A percentile compares a stretch with the other conserved stretches of the same genome.
phyloP scores from a whole-genome alignment of 208 protist species.

The Angomonas ambiguus region DNA sequence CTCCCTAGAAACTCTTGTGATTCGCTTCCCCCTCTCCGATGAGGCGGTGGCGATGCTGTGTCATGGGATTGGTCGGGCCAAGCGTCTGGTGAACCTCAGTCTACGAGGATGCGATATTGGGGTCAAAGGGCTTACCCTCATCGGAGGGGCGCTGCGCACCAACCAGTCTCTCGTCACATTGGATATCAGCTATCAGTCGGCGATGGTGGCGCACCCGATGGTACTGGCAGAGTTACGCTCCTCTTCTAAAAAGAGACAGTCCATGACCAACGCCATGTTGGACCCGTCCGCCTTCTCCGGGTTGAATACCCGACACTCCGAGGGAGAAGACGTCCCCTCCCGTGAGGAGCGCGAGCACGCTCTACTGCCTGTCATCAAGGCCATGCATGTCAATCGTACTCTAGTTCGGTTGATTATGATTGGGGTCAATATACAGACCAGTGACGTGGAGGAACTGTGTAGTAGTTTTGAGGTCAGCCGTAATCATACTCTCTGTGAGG shows the following conservation, averaged over 20 bases:
- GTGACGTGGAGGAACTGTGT: slow-evolving; percentile 71
- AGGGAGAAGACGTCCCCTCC: slow-evolving; percentile 16
- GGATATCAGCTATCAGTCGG: slow-evolving; percentile 58
- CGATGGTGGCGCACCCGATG: slow-evolving; percentile 34
- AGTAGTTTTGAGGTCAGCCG: slow-evolving; percentile 50
- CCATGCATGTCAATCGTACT: slow-evolving; percentile 42
- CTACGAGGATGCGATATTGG: slow-evolving; percentile 50
- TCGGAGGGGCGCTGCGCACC: slow-evolving; percentile 26
- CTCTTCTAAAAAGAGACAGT: slow-evolving; percentile 26
- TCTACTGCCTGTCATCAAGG: slow-evolving; percentile 51
- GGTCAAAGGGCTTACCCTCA: slow-evolving; percentile 23
- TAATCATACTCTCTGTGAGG: slow-evolving; percentile 38
- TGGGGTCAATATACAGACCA: slow-evolving; percentile 48
- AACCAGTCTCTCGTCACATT: slow-evolving; percentile 39
- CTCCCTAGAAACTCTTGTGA: slow-evolving; percentile 31
- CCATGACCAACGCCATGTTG: slow-evolving; percentile 7
- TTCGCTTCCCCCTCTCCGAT: slow-evolving; percentile 58
- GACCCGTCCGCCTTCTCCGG: neutral
- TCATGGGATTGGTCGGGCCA: slow-evolving; percentile 33
- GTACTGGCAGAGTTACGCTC: slow-evolving; percentile 29
- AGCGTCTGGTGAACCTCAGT: slow-evolving; percentile 31
- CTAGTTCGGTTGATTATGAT: slow-evolving; percentile 44
- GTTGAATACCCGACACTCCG: slow-evolving; percentile 4
- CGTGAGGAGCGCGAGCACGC: slow-evolving; percentile 39
- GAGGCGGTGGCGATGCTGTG: slow-evolving; percentile 32